A percentile compares a stretch with the other conserved stretches of the same genome.
phyloP scores from a whole-genome alignment of 2,329 filamentous ascomycete species.

The Pezicula carpinea region DNA sequence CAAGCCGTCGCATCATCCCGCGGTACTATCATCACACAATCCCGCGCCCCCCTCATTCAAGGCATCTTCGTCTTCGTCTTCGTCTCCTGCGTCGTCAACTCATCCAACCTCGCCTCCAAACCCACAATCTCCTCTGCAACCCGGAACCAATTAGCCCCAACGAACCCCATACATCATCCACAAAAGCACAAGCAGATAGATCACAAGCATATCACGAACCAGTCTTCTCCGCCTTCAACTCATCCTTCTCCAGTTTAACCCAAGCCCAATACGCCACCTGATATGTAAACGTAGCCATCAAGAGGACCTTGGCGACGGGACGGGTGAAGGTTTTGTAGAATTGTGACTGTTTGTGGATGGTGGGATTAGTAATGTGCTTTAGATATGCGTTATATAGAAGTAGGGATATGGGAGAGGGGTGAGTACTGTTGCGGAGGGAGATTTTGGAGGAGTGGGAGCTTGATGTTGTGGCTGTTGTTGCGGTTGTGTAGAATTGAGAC shows the following conservation, averaged over 20 bases:
- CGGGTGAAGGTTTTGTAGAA: constrained; percentile 75
- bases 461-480: too few relatives aligned
- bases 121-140: constrained; percentile 11
- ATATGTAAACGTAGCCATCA: constrained; percentile 73
- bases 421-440: constrained; percentile 13
- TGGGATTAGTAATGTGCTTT: background rate
- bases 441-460: background rate
- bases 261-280: constrained; percentile 73
- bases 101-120: constrained; percentile 10
- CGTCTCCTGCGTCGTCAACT: constrained; percentile 3
- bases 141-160: constrained; percentile 1
- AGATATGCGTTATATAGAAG: background rate
- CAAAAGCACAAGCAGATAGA: background rate
- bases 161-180: background rate
- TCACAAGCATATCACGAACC: constrained; percentile 37
- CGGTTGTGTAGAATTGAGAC: background rate
- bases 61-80: constrained; percentile 7
- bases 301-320: constrained; percentile 68
- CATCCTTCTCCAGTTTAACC: constrained; percentile 69
- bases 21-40: too few relatives aligned
- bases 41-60: background rate
- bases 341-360: constrained; percentile 38
- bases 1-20: too few relatives aligned
- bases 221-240: constrained; percentile 55
- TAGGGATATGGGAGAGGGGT: background rate